These are phyloP conservation scores for Hyaloperonospora brassicae DNA, from an alignment of 352 stramenopile species.

Conservation along the genomic window DNA sequence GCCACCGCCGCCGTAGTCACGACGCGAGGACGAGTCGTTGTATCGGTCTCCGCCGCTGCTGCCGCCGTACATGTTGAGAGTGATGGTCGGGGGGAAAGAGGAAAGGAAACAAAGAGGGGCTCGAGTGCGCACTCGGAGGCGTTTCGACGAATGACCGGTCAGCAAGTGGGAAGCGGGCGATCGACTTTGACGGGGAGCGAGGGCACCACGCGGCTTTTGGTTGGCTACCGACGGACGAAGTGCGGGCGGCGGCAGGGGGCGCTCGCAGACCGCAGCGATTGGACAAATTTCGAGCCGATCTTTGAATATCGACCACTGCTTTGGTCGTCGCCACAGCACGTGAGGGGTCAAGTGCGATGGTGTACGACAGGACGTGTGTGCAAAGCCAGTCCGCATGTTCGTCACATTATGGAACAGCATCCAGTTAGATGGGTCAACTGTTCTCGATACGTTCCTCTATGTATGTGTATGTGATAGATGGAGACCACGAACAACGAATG, in stretches of 20 bases:
- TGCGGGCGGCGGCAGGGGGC: conserved; percentile 27
- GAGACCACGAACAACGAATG: background rate
- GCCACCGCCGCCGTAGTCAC: conserved; percentile 37
- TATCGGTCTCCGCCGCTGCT: conserved; percentile 52
- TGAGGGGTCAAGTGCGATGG: no score
- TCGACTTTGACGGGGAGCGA: conserved; percentile 25
- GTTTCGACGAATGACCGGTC: conserved; percentile 23
- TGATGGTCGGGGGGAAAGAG: conserved; percentile 13
- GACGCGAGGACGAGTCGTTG: conserved; percentile 68
- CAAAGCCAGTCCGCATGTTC: no score
- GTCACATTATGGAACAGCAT: no score
- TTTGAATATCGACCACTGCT: background rate
- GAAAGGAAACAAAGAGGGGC: background rate
- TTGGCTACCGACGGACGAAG: conserved; percentile 16
- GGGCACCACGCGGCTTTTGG: conserved; percentile 14
- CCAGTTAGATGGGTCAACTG: no score
- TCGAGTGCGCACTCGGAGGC: conserved; percentile 9
- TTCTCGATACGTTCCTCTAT: no score
- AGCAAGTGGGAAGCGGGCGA: background rate
- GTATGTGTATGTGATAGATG: background rate
- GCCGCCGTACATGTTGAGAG: conserved; percentile 59
- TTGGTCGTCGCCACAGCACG: no score
- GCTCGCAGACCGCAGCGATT: conserved; percentile 6
- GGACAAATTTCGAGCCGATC: conserved; percentile 11
- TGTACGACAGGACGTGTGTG: no score